Evolutionary conservation across 164 flowering plant genomes (phyloP), one percentile per base, ranked within the genome.

Genomic region (Chloranthus sessilifolius): DNA sequence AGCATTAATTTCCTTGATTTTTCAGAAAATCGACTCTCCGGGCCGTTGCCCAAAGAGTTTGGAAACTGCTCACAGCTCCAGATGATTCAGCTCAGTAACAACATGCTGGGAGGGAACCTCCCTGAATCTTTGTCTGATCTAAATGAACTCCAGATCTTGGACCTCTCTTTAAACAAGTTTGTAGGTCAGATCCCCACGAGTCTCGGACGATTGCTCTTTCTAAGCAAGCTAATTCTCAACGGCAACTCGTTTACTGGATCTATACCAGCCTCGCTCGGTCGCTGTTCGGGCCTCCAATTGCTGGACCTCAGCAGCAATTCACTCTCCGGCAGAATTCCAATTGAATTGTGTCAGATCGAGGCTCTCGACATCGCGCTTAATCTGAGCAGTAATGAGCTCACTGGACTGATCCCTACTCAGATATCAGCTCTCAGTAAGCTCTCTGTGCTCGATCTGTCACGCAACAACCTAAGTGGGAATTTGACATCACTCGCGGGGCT

Each of bases 1-100:
- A 78, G 50, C 44, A 65, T 90, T 17, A 76, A 59, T 50, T 90
- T 90, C 57, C 81, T 90, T 22, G 98, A 90, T 35, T 44, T 90
- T 5, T 76, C 91, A 0, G 64, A 61, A 2, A 88, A 90, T 44
- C 77, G 71, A 22, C 66, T 88, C 26, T 60, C 73, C 2, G 92
- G 96, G 19, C 0, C 59, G 16, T 46, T 87, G 3, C 98, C 98
- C 0, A 82, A 74, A 38, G 89, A 83, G 72, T 71, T 87, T 26
- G 83, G 82, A 7, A 65, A 63, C 4, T 83, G 88, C 68, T 44
- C 64, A 22, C 63, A 67, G 20, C 51, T 84, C 51, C 81, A 81
- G 49, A 73, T 80, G 84, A 49, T 87, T 47, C 69, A 80, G 46
- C 61, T 87, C 6, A 72, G 85, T 53, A 70, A 74, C 55, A 90